Base-by-base conservation (phyloP, 192 early-diverging fungal genomes). In the Glomus cerebriforme region DNA sequence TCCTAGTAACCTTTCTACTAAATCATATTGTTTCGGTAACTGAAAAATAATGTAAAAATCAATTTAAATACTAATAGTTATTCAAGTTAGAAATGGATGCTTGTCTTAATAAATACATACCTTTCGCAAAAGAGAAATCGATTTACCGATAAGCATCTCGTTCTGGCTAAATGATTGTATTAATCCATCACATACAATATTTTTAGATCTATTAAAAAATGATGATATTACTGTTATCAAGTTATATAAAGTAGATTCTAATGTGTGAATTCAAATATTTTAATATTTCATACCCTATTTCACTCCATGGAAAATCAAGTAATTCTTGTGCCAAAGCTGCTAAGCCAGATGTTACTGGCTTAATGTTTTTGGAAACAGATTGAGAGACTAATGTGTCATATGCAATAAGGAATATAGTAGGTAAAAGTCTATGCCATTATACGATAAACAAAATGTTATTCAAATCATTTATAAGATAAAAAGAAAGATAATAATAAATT, bases 341-440 rank as follows among this genome's bases (percentile, higher is more conserved):
- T 3, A 89, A 31, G 3, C 83, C 83, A 17, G 62, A 49, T 3
- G 83, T 78, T 8, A 93, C 80, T 24, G 84, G 73, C 9, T 81
- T 84, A 7, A 91, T 80, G 70, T 82, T 78, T 26, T 73, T 70
- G 10, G 83, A 73, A 15, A 92, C 80, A 5, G 91, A 88, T 71
- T 93, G 91, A 9, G 86, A 84, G 3, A 85, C 80, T 22, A 97
- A 84, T 1, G 89, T 87, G 68, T 95, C 92, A 75, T 95, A 97
- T 0, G 89, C 87, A 45, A 94, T 85, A n/a, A 94, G 83, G 37
- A 90, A 91, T 63, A 95, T 79, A 10, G 90, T 91, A 17, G 94
- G 94, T 29, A 96, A 80, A 22, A 96, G 81, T 26, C 91, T 89
- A 80, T 72, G 73, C 10, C 65, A 73, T 49, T 27, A 13, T 9